Conservation (phyloP, 2,329 filamentous ascomycete species). For the Phyllosticta citrichinensis region DNA sequence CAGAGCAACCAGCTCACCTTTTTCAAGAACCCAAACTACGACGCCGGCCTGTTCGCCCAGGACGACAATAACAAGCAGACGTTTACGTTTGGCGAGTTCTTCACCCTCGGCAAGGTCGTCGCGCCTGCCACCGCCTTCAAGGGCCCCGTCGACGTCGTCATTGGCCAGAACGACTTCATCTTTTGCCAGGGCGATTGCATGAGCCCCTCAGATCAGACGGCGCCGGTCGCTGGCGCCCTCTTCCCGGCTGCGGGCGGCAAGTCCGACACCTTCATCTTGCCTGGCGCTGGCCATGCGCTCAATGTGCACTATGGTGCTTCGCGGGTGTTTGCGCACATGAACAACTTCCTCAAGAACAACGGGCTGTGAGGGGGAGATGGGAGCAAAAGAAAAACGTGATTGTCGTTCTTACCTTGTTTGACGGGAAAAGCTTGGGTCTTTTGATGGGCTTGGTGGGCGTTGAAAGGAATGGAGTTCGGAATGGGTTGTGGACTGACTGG, state of each 20-base stretch:
- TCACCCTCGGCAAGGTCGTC: constrained; percentile 1
- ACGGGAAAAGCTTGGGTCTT: neutral
- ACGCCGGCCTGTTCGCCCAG: neutral
- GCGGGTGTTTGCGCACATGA: neutral
- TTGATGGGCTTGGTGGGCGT: neutral
- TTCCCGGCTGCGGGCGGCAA: neutral
- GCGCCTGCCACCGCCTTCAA: neutral
- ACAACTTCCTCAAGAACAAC: neutral
- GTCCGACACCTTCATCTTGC: neutral
- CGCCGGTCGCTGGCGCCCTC: neutral
- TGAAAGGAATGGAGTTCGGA: no score
- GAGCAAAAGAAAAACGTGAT: neutral
- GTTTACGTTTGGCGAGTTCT: constrained; percentile 1
- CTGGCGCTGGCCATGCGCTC: neutral
- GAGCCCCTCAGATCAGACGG: neutral
- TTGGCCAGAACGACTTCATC: constrained; percentile 6
- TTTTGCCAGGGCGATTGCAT: constrained; percentile 1
- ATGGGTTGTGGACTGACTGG: neutral
- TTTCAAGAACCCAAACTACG: neutral
- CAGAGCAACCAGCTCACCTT: neutral
- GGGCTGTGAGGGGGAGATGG: neutral
- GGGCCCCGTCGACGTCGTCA: neutral
- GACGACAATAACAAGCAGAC: neutral
- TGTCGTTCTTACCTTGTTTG: neutral
- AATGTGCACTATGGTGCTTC: neutral